phyloP scores from a whole-genome alignment of 2,329 filamentous ascomycete genomes.

The Tolypocladium ovalisporum region DNA sequence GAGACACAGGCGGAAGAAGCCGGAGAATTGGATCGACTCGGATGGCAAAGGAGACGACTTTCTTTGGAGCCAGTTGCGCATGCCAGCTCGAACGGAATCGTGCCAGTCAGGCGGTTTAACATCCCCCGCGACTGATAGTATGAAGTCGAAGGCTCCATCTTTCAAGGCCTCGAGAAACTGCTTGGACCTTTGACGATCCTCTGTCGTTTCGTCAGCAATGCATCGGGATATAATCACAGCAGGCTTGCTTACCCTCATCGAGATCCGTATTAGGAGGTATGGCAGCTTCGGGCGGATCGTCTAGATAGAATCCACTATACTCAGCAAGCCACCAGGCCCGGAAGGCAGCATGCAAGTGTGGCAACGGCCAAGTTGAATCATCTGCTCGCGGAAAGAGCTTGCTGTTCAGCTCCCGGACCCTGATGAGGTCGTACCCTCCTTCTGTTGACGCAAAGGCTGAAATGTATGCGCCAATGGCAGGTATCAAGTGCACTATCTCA shows the following conservation, averaged over 20 bases:
- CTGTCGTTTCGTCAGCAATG: conserved; percentile 26
- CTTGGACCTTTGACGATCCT: conserved; percentile 60
- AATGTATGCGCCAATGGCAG: conserved; percentile 66
- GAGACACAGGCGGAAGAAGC: conserved; percentile 59
- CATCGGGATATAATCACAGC: background rate
- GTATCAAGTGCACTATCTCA: conserved; percentile 62
- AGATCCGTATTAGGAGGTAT: conserved; percentile 51
- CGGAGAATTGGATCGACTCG: conserved; percentile 58
- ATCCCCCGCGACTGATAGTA: conserved; percentile 75
- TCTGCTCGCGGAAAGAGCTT: conserved; percentile 57
- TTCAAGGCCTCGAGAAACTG: conserved; percentile 68
- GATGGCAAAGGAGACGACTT: conserved; percentile 60
- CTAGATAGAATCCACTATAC: conserved; percentile 82
- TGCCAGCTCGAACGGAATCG: conserved; percentile 71
- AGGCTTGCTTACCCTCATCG: conserved; percentile 34
- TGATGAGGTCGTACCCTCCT: conserved; percentile 52
- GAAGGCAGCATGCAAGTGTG: conserved; percentile 68
- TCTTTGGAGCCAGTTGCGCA: conserved; percentile 73
- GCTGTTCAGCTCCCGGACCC: conserved; percentile 60
- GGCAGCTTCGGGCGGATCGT: conserved; percentile 51
- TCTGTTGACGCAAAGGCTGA: conserved; percentile 70
- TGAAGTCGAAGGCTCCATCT: conserved; percentile 86
- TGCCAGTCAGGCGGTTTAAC: conserved; percentile 75
- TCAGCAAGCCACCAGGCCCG: conserved; percentile 84
- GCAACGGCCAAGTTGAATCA: conserved; percentile 58